phyloP scores from a whole-genome alignment of 768 basidiomycete species.

The Amanita brunnescens region DNA sequence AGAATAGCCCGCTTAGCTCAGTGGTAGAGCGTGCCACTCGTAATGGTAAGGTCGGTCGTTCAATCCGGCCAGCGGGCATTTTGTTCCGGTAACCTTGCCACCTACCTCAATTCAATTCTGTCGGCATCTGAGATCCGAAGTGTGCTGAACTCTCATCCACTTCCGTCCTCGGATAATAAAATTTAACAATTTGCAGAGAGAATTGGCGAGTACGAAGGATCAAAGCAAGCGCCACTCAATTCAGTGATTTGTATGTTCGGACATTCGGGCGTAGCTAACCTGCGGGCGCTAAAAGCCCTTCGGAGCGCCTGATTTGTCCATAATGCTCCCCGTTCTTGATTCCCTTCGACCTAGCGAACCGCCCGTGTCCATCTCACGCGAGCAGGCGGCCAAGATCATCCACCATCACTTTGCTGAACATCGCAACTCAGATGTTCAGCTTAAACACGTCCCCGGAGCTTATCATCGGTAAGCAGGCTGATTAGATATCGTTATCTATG shows the following conservation, averaged over 20 bases:
- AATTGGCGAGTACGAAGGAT: background rate
- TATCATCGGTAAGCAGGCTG: constrained; percentile 1
- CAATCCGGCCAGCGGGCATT: constrained; percentile 24
- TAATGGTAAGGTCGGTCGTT: constrained; percentile 30
- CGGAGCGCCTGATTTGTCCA: background rate
- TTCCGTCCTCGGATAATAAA: no score
- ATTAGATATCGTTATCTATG: background rate
- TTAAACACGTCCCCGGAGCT: background rate
- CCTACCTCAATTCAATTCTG: background rate
- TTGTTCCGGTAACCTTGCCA: constrained; percentile 1
- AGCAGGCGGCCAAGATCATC: constrained; percentile 2
- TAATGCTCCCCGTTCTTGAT: background rate
- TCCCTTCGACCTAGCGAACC: background rate
- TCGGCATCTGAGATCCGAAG: background rate
- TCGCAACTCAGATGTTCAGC: background rate
- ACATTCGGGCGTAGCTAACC: background rate
- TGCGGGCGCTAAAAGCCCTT: background rate
- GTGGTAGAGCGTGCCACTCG: constrained; percentile 57
- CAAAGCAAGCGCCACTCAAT: background rate
- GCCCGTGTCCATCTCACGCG: background rate
- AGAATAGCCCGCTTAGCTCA: constrained; percentile 43
- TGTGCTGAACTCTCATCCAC: background rate
- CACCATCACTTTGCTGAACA: constrained; percentile 2
- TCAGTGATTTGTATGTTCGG: no score
- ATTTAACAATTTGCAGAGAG: background rate